Evolutionary conservation across 345 rosid species (phyloP).

Genomic region (Aethionema arabicum): DNA sequence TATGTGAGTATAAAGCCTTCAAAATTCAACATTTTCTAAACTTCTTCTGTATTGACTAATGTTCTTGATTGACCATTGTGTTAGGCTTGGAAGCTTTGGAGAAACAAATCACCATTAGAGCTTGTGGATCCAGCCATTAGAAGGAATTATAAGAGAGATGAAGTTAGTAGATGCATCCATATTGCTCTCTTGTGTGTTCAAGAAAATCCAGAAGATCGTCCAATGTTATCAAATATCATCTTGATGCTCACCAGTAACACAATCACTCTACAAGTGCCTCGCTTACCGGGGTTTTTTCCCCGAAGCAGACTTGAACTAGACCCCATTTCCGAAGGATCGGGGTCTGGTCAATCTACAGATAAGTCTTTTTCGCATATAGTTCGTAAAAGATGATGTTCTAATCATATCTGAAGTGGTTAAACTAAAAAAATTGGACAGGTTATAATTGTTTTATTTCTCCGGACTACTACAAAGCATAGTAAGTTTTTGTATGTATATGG

Average conservation of each 20-base stretch:
- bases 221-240: slow-evolving; percentile 19
- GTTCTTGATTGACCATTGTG: slow-evolving; percentile 5
- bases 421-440: neutral
- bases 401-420: neutral
- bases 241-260: slow-evolving; percentile 34
- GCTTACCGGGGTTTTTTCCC: slow-evolving; percentile 12
- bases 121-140: slow-evolving; percentile 29
- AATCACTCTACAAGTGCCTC: slow-evolving; percentile 30
- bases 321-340: neutral
- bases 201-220: slow-evolving; percentile 28
- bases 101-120: slow-evolving; percentile 21
- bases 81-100: slow-evolving; percentile 39
- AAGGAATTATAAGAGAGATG: slow-evolving; percentile 21
- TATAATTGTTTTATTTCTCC: slow-evolving; percentile 1
- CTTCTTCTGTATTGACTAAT: neutral
- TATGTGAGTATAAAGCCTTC: slow-evolving; percentile 20
- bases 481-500: neutral
- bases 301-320: neutral
- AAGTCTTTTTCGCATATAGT: slow-evolving; percentile 17
- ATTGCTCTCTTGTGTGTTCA: slow-evolving; percentile 37
- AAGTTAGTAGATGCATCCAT: slow-evolving; percentile 33
- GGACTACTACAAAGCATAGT: neutral
- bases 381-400: slow-evolving; percentile 7
- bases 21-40: neutral
- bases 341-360: slow-evolving; percentile 2